A percentile compares a stretch with the other conserved stretches of the same genome.
Conservation (phyloP, 768 basidiomycete genomes). For the Termitomyces sp. region DNA sequence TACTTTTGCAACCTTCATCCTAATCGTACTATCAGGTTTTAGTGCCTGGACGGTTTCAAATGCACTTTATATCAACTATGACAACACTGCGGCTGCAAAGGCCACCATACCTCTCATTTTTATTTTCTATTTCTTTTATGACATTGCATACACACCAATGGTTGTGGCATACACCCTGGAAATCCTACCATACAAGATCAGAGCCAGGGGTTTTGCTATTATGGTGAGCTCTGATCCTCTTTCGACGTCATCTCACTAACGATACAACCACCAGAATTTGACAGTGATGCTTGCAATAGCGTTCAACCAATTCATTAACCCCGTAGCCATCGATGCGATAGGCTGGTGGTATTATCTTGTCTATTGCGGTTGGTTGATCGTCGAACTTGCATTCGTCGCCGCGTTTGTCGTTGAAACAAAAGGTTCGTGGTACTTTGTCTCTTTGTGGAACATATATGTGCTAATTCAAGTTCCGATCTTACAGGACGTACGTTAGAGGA, state of each 20-base stretch:
- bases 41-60: conserved; percentile 51
- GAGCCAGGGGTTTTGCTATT: conserved; percentile 76
- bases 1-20: neutral
- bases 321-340: conserved; percentile 60
- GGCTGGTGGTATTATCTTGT: conserved; percentile 61
- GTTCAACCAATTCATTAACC: conserved; percentile 80
- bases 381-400: conserved; percentile 57
- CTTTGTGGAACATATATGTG: neutral
- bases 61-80: conserved; percentile 38
- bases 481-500: conserved; percentile 60
- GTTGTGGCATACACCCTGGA: conserved; percentile 62
- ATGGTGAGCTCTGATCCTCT: conserved; percentile 43
- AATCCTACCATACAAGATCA: conserved; percentile 75
- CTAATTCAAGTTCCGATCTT: neutral
- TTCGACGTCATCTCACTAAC: neutral
- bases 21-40: conserved; percentile 35
- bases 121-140: conserved; percentile 49
- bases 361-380: conserved; percentile 59
- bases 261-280: conserved; percentile 42
- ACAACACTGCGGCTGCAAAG: conserved; percentile 38
- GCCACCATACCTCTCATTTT: conserved; percentile 68
- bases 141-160: conserved; percentile 77
- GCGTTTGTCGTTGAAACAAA: conserved; percentile 59
- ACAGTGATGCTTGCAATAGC: conserved; percentile 62
- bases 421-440: conserved; percentile 30